Evolutionary conservation across 306 rosid genomes (phyloP), one percentile per base, ranked within the genome.

Genomic region (Vigna trinervia): DNA sequence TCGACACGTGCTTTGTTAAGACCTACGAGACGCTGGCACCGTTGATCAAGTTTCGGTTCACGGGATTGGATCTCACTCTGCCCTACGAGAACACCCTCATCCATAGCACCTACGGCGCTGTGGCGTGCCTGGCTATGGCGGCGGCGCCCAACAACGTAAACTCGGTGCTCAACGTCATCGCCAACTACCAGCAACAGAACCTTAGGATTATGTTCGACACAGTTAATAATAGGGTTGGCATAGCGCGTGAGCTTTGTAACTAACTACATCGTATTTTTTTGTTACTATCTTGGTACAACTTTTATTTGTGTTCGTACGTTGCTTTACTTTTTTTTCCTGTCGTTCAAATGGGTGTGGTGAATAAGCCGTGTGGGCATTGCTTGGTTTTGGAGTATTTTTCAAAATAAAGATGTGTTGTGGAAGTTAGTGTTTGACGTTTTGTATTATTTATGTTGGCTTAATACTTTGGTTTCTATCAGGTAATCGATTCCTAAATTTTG

Each of bases 121-220:
- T 88, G 66, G 90, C 97, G 7, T 92, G 96, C 72, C 70, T 92
- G 84, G 89, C 97, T 0, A 92, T 92, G 92, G 93, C 93, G 10
- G 87, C 92, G 2, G 87, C 89, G 11, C 96, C 96, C 10, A 80
- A 60, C 1, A 90, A 90, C 41, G 96, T 86, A 71, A 90, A 90
- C 86, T 84, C 94, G 4, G 97, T 78, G 78, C 20, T 92, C 84
- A 94, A 94, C 41, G 97, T 94, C 54, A 90, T 92, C 36, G 98
- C 98, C 57, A 94, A 92, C 78, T 84, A 81, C 83, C 98, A 94
- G 87, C 98, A 92, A 61, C 97, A 92, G 86, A 94, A 94, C 71
- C 92, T 85, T 78, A 80, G 98, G 88, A 75, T 94, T 77, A 46
- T 94, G 95, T 94, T 90, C 64, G 98, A 94, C 72, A 86, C 90